phyloP scores from a whole-genome alignment of 2,329 filamentous ascomycete genomes.

The Epichloe amarillans region DNA sequence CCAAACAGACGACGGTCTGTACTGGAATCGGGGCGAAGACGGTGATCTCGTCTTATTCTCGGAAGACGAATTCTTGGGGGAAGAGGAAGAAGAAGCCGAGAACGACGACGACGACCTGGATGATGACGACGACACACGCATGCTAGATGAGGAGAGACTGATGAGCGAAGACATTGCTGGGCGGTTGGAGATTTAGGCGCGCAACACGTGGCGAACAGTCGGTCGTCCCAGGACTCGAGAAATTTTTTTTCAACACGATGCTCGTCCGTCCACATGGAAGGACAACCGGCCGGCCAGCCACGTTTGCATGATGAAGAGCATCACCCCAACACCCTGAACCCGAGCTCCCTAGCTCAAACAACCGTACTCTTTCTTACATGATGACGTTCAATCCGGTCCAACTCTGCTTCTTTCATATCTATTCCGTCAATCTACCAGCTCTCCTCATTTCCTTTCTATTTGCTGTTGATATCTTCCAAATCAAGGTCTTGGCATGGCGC shows the following conservation, averaged over 20 bases:
- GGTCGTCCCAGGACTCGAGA: background rate
- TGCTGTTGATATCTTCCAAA: background rate
- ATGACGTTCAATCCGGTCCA: background rate
- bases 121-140: slow-evolving; percentile 30
- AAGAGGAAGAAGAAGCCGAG: slow-evolving; percentile 14
- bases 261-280: background rate
- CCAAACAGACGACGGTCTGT: slow-evolving; percentile 34
- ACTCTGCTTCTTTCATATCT: background rate
- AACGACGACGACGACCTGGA: slow-evolving; percentile 33
- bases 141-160: slow-evolving; percentile 33
- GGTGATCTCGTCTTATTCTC: slow-evolving; percentile 41
- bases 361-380: no score
- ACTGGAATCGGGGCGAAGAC: slow-evolving; percentile 46
- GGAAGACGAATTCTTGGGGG: slow-evolving; percentile 37
- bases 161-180: slow-evolving; percentile 51
- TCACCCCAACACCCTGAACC: background rate
- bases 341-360: no score
- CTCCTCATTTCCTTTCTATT: no score
- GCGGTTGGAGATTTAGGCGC: slow-evolving; percentile 45
- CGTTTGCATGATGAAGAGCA: no score
- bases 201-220: background rate
- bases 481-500: slow-evolving; percentile 12
- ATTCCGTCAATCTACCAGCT: no score
- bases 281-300: background rate
- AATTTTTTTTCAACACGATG: background rate